Evolutionary conservation across 2,329 filamentous ascomycete species (phyloP).

Genomic region (Mycosphaerella sp.): DNA sequence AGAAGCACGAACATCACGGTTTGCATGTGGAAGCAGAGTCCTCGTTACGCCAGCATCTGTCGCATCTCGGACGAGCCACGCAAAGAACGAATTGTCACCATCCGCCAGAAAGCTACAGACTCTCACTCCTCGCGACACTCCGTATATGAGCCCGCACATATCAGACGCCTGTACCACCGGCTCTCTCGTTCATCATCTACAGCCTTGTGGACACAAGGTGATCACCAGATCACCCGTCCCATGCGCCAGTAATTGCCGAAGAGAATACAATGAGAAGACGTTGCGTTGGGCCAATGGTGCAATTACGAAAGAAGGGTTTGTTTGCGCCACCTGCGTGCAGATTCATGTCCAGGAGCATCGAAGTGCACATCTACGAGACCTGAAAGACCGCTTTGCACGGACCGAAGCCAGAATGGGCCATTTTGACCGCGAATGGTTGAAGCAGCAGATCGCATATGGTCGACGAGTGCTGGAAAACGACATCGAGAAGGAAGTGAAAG

Average conservation of each 20-base stretch:
- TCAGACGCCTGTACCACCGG: slow-evolving; percentile 13
- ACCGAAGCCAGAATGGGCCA: slow-evolving; percentile 13
- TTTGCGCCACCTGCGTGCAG: slow-evolving; percentile 19
- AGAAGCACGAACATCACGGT: background rate
- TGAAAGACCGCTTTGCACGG: background rate
- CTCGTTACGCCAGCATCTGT: background rate
- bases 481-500: slow-evolving; percentile 11
- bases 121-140: background rate
- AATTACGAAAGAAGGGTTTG: slow-evolving; percentile 10
- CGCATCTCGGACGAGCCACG: background rate
- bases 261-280: slow-evolving; percentile 3
- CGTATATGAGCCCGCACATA: slow-evolving; percentile 7
- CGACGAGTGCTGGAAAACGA: slow-evolving; percentile 19
- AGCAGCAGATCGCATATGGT: slow-evolving; percentile 8
- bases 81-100: background rate
- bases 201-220: slow-evolving; percentile 21
- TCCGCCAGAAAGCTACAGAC: background rate
- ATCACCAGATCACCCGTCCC: slow-evolving; percentile 14
- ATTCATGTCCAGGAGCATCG: slow-evolving; percentile 13
- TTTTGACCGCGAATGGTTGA: slow-evolving; percentile 10
- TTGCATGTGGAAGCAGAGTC: background rate
- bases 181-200: slow-evolving; percentile 12
- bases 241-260: slow-evolving; percentile 19
- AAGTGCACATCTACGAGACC: slow-evolving; percentile 9
- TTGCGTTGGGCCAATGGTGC: slow-evolving; percentile 9